These are phyloP conservation scores for Pseudopyricularia javanii DNA, from an alignment of 2,329 filamentous ascomycete species.

Conservation along the genomic window DNA sequence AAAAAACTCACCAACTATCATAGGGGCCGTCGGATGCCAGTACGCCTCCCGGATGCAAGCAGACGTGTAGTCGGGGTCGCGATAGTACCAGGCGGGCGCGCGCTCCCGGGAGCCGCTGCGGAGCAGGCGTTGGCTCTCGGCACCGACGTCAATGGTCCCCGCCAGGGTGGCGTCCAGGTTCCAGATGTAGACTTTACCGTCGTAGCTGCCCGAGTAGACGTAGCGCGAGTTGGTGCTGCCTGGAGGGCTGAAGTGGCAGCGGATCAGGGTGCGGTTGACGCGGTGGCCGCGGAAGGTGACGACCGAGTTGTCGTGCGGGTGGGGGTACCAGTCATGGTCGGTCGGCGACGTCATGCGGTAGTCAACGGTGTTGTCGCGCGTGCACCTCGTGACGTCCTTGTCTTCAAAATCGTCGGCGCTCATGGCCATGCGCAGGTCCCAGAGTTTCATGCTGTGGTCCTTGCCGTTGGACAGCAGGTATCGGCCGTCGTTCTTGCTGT, in stretches of 20 bases:
- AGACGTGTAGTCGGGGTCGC: conserved; percentile 10
- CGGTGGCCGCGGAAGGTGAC: conserved; percentile 89
- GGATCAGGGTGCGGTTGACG: conserved; percentile 79
- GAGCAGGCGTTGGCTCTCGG: conserved; percentile 10
- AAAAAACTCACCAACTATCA: conserved; percentile 50
- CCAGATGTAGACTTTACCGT: conserved; percentile 84
- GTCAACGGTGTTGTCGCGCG: conserved; percentile 62
- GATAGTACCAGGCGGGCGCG: background rate
- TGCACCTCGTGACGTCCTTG: conserved; percentile 42
- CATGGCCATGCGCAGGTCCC: conserved; percentile 88
- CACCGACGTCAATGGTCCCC: conserved; percentile 63
- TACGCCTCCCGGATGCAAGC: conserved; percentile 79
- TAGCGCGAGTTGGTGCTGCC: conserved; percentile 80
- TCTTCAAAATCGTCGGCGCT: conserved; percentile 50
- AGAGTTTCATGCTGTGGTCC: conserved; percentile 94
- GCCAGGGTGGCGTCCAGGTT: conserved; percentile 80
- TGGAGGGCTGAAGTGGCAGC: conserved; percentile 89
- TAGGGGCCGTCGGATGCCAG: conserved; percentile 78
- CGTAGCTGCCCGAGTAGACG: conserved; percentile 82
- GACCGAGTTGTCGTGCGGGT: conserved; percentile 78
- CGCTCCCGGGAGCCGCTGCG: background rate
- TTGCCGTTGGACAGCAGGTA: conserved; percentile 93
- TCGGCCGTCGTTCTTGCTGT: conserved; percentile 57
- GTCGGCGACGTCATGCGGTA: conserved; percentile 61
- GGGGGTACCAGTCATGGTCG: conserved; percentile 52